Evolutionary conservation across 106 monocot species (phyloP).

Genomic region (Dendrobium catenatum): DNA sequence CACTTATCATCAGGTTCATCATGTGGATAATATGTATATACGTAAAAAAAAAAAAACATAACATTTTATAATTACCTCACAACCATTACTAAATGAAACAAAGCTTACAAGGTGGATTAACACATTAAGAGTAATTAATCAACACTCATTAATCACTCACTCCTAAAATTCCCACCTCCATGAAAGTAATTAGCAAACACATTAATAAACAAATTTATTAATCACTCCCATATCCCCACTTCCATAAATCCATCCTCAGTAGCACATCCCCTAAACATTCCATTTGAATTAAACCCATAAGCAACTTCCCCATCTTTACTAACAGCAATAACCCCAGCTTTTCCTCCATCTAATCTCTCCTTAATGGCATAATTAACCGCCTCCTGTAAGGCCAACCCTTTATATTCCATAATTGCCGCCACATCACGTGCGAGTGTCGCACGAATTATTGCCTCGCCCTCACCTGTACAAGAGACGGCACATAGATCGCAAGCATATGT

Average conservation of each 20-base stretch:
- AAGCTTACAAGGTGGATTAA: no score
- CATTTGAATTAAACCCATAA: conserved; percentile 72
- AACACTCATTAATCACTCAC: no score
- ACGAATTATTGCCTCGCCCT: conserved; percentile 92
- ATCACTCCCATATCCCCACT: conserved; percentile 65
- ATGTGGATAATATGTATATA: no score
- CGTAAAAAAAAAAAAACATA: no score
- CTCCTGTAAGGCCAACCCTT: conserved; percentile 54
- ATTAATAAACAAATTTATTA: not conserved
- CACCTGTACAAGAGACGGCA: conserved; percentile 88
- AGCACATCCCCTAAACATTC: conserved; percentile 85
- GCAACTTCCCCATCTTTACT: conserved; percentile 63
- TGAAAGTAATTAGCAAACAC: not conserved
- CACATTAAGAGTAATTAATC: no score
- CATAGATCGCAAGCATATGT: conserved; percentile 82
- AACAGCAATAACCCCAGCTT: conserved; percentile 86
- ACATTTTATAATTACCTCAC: no score
- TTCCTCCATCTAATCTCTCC: conserved; percentile 73
- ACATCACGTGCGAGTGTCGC: conserved; percentile 82
- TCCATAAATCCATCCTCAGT: conserved; percentile 86
- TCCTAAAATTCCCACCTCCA: no score
- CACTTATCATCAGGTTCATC: no score
- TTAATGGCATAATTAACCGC: conserved; percentile 63
- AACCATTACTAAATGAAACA: no score
- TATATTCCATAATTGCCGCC: conserved; percentile 94